Evolutionary conservation across 1,284 basidiomycete genomes (phyloP), one percentile per base, ranked within the genome.

Genomic region (Irpex lacteus): DNA sequence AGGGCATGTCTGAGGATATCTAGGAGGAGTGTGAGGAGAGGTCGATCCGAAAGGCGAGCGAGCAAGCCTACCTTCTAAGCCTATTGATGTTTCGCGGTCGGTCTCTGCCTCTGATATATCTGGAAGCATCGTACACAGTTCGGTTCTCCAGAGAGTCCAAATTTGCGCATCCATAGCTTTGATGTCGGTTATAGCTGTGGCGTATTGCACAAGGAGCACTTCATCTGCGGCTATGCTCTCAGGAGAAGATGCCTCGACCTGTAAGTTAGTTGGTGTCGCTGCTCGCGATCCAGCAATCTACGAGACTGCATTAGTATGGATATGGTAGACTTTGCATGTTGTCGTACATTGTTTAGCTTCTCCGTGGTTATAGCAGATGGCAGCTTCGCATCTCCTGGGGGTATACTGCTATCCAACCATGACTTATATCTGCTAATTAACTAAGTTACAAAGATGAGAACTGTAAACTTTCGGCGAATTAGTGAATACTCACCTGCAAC

Each of bases 401-500:
- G 78, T 60, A 84, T 69, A 65, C 75, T 81, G 53, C 72, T 78
- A 63, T 88, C 83, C 13, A 96, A 74, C 90, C 93, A 96, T 37
- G 82, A 85, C 63, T 79, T 85, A 72, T 93, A 96, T 63, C 95
- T 84, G 70, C 87, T 89, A 52, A 95, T 71, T 59, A 96, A 85
- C 92, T 94, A 65, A 11, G 18, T 2, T 8, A 37, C 15, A 9
- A 47, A 4, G 49, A 37, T 57, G 3, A 64, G 55, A 13, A 37
- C 3, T 15, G 1, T 60, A 9, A 21, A 59, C 44, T 38, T 5
- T 49, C n/a, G 3, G 32, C 3, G 36, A 15, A 15, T 6, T 36
- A 7, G 37, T 6, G 38, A 36, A 11, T 4, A 63, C 72, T 18
- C 7, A 93, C 94, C 85, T 98, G 96, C 40, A 98, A 77, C 3